Evolutionary conservation across 2,329 filamentous ascomycete genomes (phyloP).

Genomic region (Epicoccum sorghinum): DNA sequence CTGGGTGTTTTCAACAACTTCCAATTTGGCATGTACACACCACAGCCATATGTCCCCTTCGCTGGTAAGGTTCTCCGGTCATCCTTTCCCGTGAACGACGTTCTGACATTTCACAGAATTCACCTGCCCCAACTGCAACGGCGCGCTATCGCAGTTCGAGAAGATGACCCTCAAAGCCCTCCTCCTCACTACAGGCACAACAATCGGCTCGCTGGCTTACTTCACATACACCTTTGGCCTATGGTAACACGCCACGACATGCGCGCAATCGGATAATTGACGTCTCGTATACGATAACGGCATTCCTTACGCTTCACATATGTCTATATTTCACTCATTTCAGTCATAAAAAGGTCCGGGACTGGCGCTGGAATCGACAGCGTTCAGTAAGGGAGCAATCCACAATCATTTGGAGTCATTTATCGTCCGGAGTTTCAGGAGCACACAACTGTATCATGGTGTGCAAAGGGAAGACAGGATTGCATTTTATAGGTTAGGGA

Average conservation of each 20-base stretch:
- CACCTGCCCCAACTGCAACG: conserved; percentile 62
- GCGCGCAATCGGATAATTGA: conserved; percentile 8
- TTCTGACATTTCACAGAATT: conserved; percentile 50
- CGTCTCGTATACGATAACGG: conserved; percentile 25
- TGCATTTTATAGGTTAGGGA: conserved; percentile 7
- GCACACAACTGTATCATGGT: background rate
- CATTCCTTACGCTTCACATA: conserved; percentile 28
- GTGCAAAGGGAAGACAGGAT: background rate
- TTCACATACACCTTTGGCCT: conserved; percentile 55
- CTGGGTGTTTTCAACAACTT: conserved; percentile 59
- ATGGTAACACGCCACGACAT: conserved; percentile 31
- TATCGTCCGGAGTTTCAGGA: conserved; percentile 23
- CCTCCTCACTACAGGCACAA: conserved; percentile 61
- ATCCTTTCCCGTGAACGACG: background rate
- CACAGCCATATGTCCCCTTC: conserved; percentile 58
- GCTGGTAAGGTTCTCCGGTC: conserved; percentile 47
- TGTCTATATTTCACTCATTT: conserved; percentile 32
- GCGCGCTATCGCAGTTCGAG: conserved; percentile 59
- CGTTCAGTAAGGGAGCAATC: conserved; percentile 19
- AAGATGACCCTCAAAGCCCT: conserved; percentile 62
- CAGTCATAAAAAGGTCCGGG: conserved; percentile 21
- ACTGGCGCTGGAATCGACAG: conserved; percentile 21
- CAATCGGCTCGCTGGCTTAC: conserved; percentile 63
- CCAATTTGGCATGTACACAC: conserved; percentile 68
- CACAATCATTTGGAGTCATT: conserved; percentile 18